Base-by-base conservation (phyloP, 1,284 basidiomycete genomes). In the Trametes sp. region DNA sequence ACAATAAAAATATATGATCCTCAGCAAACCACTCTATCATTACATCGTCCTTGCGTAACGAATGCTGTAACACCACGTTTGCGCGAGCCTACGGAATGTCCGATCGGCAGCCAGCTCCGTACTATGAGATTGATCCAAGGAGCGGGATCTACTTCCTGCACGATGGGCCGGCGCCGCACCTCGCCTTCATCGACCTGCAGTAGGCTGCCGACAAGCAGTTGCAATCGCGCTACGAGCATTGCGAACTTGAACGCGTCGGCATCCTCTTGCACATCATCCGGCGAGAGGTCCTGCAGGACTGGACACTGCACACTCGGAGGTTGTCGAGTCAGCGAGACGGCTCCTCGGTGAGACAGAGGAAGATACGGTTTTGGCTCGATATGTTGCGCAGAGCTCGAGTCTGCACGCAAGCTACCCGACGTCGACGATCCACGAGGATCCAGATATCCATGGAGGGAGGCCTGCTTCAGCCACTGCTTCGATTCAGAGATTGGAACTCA, bases 141-240 rank as follows among this genome's bases (percentile, higher is more conserved):
- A 13, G 62, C 60, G 1, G 33, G 49, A 5, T 54, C 54, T 3
- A 35, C 55, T n/a, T 61, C 62, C 16, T 64, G 41, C 0, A n/a
- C 31, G 5, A 63, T 33, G 2, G 64, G 51, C 10, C 61, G 54
- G 2, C 66, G 63, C 16, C 57, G 53, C 5, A 62, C 60, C 41
- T 59, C 64, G 5, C 61, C 65, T 2, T 68, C 59, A 23, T 63
- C 63, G 4, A 67, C 63, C 1, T 69, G 54, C 1, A 74, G 48
- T 1, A 82, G 66, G 42, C 82, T 79, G 5, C 84, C 84, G 23
- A 87, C 67, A 26, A 87, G 67, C 9, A 77, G 79, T 29, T 72
- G 66, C 16, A 88, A 67, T 36, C 78, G 78, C 9, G 72, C 65
- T 21, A 72, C 70, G 54, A 88, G 79, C 35, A 67, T 72, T 8